Conservation (phyloP, 176 grass and related monocot genomes). For the Cymbopogon citratus region DNA sequence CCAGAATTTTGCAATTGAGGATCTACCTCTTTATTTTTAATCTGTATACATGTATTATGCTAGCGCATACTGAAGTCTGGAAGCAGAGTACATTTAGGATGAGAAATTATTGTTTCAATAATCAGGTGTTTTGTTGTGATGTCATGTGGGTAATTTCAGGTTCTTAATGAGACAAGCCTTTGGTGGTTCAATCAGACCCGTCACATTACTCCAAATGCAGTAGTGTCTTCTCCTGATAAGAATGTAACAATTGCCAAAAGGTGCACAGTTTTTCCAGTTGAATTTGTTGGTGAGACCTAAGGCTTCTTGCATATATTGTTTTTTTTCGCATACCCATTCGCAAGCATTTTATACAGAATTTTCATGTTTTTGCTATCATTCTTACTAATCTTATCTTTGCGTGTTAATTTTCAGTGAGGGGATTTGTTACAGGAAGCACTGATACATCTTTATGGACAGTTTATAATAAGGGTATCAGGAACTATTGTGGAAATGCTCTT, state of each 20-base stretch:
- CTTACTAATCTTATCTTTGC: background rate
- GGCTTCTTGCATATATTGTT: constrained; percentile 9
- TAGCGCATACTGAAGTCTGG: background rate
- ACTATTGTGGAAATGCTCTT: constrained; percentile 92
- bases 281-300: constrained; percentile 93
- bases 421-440: constrained; percentile 91
- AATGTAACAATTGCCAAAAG: constrained; percentile 94
- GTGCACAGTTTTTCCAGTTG: constrained; percentile 93
- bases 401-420: constrained; percentile 58
- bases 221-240: constrained; percentile 81
- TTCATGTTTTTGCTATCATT: background rate
- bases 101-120: background rate
- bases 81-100: background rate
- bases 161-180: constrained; percentile 91
- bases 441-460: constrained; percentile 96
- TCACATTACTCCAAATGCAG: constrained; percentile 92
- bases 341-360: background rate
- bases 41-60: background rate
- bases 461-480: constrained; percentile 77
- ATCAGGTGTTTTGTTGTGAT: background rate
- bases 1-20: background rate
- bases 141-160: constrained; percentile 39
- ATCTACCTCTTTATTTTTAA: background rate
- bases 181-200: constrained; percentile 86
- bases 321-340: constrained; percentile 14